Base-by-base conservation (phyloP, 2,329 filamentous ascomycete species). In the Coniella lustricola region DNA sequence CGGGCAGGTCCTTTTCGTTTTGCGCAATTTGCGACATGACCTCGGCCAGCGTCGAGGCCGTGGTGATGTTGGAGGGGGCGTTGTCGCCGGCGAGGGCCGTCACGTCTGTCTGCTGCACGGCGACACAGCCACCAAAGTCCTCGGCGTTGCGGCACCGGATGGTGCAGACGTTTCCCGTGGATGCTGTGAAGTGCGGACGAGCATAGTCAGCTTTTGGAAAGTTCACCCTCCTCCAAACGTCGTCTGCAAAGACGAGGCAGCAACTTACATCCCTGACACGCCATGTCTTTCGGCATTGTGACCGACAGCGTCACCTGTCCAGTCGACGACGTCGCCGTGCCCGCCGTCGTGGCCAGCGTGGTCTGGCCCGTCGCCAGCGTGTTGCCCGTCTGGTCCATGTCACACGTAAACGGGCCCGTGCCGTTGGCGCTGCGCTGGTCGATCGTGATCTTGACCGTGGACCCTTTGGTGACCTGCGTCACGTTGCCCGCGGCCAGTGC, bases 161-260 rank as follows among this genome's bases (percentile, higher is more conserved):
- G 2, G 75, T 77, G 64, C 75, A 78, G 22, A 79, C 59, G 41
- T 77, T 73, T 38, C 77, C 78, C 2, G 74, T 75, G 0, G 77
- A 77, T 8, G 66, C 72, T 73, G 40, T n/a, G n/a, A n/a, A n/a
- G n/a, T n/a, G n/a, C n/a, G n/a, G n/a, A n/a, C n/a, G n/a, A n/a
- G n/a, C n/a, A n/a, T n/a, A n/a, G n/a, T n/a, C n/a, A n/a, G n/a
- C n/a, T n/a, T n/a, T n/a, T n/a, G n/a, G n/a, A n/a, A n/a, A n/a
- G n/a, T n/a, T n/a, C n/a, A n/a, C 14, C 7, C 25, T 10, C 25
- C 25, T 29, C 25, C 25, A 29, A 29, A 29, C 5, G 10, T 5
- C 5, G 25, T 5, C 25, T 5, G 10, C 25, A 29, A 29, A 29
- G 25, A 29, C 5, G 25, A 29, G 10, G 10, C 25, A 29, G 10